Evolutionary conservation across 345 rosid species (phyloP).

Genomic region (Anastatica hierochuntica): DNA sequence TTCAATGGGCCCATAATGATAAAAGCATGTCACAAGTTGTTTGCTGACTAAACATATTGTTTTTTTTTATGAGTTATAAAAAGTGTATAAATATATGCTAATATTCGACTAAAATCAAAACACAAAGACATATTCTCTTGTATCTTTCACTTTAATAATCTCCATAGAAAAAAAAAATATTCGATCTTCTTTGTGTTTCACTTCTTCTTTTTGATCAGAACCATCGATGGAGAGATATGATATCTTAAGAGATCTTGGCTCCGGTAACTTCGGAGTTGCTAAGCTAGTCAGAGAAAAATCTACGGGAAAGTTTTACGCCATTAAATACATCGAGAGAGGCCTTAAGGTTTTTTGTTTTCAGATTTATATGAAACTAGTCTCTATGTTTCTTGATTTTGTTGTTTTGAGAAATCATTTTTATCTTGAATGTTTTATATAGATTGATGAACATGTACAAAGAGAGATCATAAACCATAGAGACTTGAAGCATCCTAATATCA

Average conservation of each 20-base stretch:
- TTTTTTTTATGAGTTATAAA: not conserved
- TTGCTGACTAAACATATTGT: conserved; percentile 10
- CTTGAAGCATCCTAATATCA: conserved; percentile 79
- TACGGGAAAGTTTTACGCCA: conserved; percentile 54
- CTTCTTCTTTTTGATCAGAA: too few relatives aligned
- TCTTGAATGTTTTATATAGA: conserved; percentile 31
- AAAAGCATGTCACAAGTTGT: conserved; percentile 7
- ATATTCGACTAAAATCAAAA: not conserved
- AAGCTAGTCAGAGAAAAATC: conserved; percentile 61
- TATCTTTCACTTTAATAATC: conserved; percentile 1
- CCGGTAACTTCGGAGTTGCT: too few relatives aligned
- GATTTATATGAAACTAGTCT: not conserved
- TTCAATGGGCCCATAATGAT: not conserved
- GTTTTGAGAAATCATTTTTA: not conserved
- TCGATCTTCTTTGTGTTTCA: too few relatives aligned
- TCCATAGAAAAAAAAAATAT: not conserved
- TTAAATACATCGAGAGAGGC: conserved; percentile 82
- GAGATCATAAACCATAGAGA: conserved; percentile 94
- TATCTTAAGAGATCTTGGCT: conserved; percentile 68
- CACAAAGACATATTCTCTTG: conserved; percentile 7
- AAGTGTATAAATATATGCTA: not conserved
- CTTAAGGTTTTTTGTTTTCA: conserved; percentile 36
- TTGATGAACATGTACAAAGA: conserved; percentile 90
- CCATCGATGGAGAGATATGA: conserved; percentile 75
- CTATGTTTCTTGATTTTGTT: not conserved